Percentiles rank a stretch among this genome's conserved stretches.
phyloP scores from a whole-genome alignment of 176 grass and related monocot genomes.

The Carex kokanica region DNA sequence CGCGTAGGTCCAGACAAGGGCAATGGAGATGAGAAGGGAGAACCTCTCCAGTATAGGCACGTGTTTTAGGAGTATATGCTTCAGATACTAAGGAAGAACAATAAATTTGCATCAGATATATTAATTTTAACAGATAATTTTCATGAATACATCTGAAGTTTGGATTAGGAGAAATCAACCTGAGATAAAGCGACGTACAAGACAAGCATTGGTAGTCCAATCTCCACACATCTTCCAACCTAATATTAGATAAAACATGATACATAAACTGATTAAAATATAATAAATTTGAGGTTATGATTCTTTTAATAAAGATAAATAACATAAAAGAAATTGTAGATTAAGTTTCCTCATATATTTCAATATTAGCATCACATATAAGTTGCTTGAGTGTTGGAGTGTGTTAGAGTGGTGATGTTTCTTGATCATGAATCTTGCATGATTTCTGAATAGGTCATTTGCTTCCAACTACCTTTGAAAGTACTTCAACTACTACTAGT shows the following conservation, averaged over 20 bases:
- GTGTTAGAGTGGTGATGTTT: background rate
- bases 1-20: constrained; percentile 70
- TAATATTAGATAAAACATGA: constrained; percentile 27
- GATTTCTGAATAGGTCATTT: background rate
- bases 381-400: background rate
- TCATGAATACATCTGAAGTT: background rate
- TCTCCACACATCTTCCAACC: constrained; percentile 94
- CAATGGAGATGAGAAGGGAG: constrained; percentile 73
- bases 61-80: constrained; percentile 60
- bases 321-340: background rate
- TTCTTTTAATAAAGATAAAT: background rate
- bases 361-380: background rate
- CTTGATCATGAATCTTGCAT: background rate
- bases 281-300: background rate
- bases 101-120: constrained; percentile 20
- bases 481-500: background rate
- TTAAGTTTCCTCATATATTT: background rate
- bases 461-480: background rate
- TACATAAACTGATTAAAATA: background rate
- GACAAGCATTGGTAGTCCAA: constrained; percentile 80
- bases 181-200: constrained; percentile 74
- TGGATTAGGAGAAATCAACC: constrained; percentile 33
- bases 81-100: constrained; percentile 63
- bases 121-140: background rate
- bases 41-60: constrained; percentile 83